Base-by-base conservation (phyloP, 2,329 filamentous ascomycete genomes). In the Paracoccidioides brasiliensis region DNA sequence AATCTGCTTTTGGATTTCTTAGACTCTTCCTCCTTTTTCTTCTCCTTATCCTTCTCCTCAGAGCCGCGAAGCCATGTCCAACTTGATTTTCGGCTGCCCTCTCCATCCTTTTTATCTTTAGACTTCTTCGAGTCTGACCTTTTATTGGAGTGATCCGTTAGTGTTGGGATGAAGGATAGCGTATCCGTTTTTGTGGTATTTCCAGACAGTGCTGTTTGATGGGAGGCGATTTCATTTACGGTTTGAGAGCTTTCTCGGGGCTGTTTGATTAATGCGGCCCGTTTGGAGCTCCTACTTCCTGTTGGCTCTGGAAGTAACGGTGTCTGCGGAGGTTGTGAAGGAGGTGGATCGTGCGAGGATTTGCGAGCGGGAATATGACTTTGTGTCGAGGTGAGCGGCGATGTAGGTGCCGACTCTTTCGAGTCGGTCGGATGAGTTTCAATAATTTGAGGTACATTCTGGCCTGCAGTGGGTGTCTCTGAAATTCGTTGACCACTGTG, bases 81-180 rank as follows among this genome's bases (percentile, higher is more conserved):
- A 58, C 85, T 86, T 9, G 89, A 90, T 67, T 93, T 95, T 58
- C 84, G 80, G 30, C 77, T 76, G 52, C 78, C 78, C 48, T 88
- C 83, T 1, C 84, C 82, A 4, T 90, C 85, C 65, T 86, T 89
- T 67, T 85, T 90, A 52, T 81, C 79, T 62, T 77, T 75, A 15
- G 70, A 68, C 56, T 71, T 74, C 60, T 84, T 88, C 67, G 82
- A 84, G n/a, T 90, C 86, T 0, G 74, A 64, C 63, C 86, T 88
- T 68, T 82, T 86, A 45, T 35, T 44, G 15, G 33, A 35, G 54
- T 93, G 87, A 56, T 90, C 86, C 2, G 74, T 74, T 46, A 86
- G 74, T 0, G 85, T 91, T 0, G 90, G 88, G 53, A 93, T 90
- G 61, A 90, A 85, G 0, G 88, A 89, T 12, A 94, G 74, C 51